Evolutionary conservation across 2,329 filamentous ascomycete species (phyloP).

Genomic region (Alternaria postmessia): DNA sequence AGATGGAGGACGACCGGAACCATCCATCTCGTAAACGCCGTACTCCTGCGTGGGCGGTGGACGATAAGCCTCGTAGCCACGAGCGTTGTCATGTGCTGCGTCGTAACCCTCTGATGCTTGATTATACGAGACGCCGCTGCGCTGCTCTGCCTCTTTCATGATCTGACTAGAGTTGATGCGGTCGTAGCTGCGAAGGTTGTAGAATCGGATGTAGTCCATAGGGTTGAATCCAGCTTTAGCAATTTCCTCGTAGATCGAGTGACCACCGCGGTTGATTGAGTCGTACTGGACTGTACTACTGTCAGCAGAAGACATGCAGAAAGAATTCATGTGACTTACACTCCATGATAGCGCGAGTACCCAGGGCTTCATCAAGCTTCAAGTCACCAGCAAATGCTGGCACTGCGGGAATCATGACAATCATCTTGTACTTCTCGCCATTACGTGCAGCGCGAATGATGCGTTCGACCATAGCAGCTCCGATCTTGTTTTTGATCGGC

Average conservation of each 20-base stretch:
- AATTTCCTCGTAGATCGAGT: conserved; percentile 79
- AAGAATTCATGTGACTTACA: conserved; percentile 9
- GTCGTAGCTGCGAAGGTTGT: conserved; percentile 85
- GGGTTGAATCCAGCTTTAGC: conserved; percentile 72
- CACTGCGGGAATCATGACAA: conserved; percentile 80
- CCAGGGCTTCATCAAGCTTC: conserved; percentile 73
- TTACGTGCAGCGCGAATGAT: conserved; percentile 74
- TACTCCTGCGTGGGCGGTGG: conserved; percentile 47
- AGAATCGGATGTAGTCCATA: conserved; percentile 79
- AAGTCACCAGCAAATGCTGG: conserved; percentile 85
- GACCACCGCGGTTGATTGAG: conserved; percentile 77
- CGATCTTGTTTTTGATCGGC: conserved; percentile 80
- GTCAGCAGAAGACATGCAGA: background rate
- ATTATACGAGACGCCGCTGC: conserved; percentile 73
- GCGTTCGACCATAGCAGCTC: conserved; percentile 78
- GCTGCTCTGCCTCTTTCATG: conserved; percentile 67
- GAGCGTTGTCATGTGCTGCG: conserved; percentile 57
- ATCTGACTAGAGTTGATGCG: conserved; percentile 75
- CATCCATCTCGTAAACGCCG: conserved; percentile 48
- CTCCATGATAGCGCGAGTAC: conserved; percentile 87
- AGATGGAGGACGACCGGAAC: conserved; percentile 22
- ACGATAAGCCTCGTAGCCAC: conserved; percentile 46
- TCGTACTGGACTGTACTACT: conserved; percentile 69
- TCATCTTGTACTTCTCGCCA: conserved; percentile 74
- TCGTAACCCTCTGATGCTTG: conserved; percentile 71